Conservation (phyloP, 768 basidiomycete genomes). For the Lentinula boryana region DNA sequence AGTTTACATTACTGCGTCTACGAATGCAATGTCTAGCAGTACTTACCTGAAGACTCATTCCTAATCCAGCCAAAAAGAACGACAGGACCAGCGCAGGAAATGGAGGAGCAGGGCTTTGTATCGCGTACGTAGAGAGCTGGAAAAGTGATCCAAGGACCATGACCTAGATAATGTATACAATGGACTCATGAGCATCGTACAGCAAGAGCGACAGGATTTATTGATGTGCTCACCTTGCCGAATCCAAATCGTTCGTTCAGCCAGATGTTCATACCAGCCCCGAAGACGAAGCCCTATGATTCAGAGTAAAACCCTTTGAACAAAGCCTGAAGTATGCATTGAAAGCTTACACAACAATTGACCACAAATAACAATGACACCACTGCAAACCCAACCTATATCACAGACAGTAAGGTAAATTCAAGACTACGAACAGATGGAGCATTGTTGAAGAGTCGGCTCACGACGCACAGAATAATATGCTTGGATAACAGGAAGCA, state of each 20-base stretch:
- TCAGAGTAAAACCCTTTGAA: too few relatives aligned
- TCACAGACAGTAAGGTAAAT: not conserved
- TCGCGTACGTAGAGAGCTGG: not conserved
- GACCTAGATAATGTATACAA: not conserved
- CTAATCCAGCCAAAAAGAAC: constrained; percentile 23
- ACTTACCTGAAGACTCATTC: constrained; percentile 23
- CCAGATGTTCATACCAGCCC: constrained; percentile 39
- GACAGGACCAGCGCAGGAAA: constrained; percentile 47
- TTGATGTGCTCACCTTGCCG: constrained; percentile 27
- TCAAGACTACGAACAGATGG: not conserved
- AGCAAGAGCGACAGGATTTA: too few relatives aligned
- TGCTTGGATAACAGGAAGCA: constrained; percentile 46
- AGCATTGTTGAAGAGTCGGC: not conserved
- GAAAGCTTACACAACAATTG: not conserved
- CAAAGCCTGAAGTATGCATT: not conserved
- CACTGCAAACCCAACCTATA: constrained; percentile 2
- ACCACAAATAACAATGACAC: constrained; percentile 2
- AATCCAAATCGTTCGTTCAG: constrained; percentile 38
- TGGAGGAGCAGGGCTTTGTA: constrained; percentile 39
- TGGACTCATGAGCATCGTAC: too few relatives aligned
- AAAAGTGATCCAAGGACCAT: constrained; percentile 10
- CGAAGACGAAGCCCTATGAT: constrained; percentile 38
- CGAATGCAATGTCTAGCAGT: not conserved
- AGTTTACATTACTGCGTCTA: not conserved
- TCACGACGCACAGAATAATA: not conserved